Evolutionary conservation across 768 basidiomycete species (phyloP), one percentile per base, ranked within the genome.

Genomic region (Clavulina sp.): DNA sequence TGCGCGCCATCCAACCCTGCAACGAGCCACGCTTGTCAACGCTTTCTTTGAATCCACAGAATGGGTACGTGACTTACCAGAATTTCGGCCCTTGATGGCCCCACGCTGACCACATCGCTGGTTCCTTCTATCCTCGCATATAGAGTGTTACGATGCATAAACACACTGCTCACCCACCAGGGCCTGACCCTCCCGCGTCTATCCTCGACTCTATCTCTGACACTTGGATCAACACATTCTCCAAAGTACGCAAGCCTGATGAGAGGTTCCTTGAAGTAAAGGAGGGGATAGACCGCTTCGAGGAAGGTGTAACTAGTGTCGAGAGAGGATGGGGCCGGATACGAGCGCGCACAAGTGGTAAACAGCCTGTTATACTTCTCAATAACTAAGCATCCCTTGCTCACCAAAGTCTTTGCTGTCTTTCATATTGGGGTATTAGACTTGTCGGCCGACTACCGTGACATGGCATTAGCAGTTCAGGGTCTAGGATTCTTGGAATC

Each of bases 101-200:
- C 24, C 18, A 19, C 30, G 36, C 40, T 46, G 4, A 30, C 16
- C 41, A 49, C 28, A 13, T 18, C 48, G 34, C 23, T 51, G 23
- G 50, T 49, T n/a, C 13, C 9, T 32, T 5, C 31, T 2, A 34
- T 9, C n/a, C 1, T 9, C 5, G 5, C 4, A 21, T 26, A 44
- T 58, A 96, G 93, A 84, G 87, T 60, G 92, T 97, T 24, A 80
- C 84, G 61, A 97, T 95, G 87, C 92, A 97, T 63, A 86, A 92
- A 61, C 89, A 95, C 60, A 71, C 86, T 50, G 88, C 92, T 4
- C 86, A 95, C 60, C 88, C 92, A 3, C 86, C 89, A 19, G 78
- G 77, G 21, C 80, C 81, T n/a, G 87, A 88, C 60, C 74, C 79
- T 21, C 71, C 75, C 0, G 75, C 76, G 1, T 81, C 87, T 32